Percentiles rank a stretch among this genome's conserved stretches.
Evolutionary conservation across 2,329 filamentous ascomycete species (phyloP).

Genomic region (Cephalotrichum gorgonifer): DNA sequence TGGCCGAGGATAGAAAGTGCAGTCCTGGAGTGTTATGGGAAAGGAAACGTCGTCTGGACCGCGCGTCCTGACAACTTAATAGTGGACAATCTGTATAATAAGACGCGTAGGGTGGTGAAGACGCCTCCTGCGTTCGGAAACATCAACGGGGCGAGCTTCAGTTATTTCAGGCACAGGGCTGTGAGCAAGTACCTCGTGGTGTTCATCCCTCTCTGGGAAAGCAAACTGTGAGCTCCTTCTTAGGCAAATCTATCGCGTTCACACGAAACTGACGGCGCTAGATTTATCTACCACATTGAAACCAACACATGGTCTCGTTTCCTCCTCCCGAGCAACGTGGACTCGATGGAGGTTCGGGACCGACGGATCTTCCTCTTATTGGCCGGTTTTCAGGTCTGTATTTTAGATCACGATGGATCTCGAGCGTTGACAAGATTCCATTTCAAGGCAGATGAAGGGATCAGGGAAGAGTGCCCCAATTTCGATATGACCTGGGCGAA

Average conservation of each 20-base stretch:
- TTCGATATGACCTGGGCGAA: not conserved
- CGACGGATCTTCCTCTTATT: not conserved
- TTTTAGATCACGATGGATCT: not conserved
- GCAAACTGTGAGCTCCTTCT: not conserved
- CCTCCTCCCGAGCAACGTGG: not conserved
- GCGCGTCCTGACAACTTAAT: not conserved
- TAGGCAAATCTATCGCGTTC: too few species aligned
- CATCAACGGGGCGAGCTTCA: not conserved
- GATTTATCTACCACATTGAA: not conserved
- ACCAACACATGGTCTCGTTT: not conserved
- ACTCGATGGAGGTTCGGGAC: not conserved
- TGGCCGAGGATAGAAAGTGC: not conserved
- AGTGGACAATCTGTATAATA: not conserved
- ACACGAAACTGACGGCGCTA: too few species aligned
- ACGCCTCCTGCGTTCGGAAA: not conserved
- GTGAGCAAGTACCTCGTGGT: not conserved
- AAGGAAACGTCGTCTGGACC: not conserved
- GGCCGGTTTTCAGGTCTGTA: not conserved
- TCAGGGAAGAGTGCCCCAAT: not conserved
- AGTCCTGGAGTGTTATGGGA: not conserved
- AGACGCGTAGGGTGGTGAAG: not conserved
- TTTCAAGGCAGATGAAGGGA: not conserved
- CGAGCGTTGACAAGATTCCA: not conserved
- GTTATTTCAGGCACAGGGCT: not conserved
- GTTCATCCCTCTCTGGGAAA: not conserved